Evolutionary conservation across 192 early-diverging fungal species (phyloP).

Genomic region (Piromyces finnis): DNA sequence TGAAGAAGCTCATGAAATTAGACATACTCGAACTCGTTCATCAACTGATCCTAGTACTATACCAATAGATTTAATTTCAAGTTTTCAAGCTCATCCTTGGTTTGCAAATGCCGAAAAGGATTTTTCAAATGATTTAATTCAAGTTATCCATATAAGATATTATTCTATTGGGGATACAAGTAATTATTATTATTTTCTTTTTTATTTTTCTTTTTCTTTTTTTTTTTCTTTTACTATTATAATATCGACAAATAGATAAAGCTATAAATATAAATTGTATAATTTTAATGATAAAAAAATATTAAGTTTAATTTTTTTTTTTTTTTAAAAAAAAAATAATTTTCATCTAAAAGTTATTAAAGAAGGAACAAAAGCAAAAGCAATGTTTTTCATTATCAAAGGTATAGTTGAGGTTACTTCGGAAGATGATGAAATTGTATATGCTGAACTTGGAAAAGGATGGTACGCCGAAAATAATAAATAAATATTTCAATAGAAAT

Average conservation of each 20-base stretch:
- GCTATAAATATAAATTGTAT: not conserved
- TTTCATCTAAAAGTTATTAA: constrained; percentile 16
- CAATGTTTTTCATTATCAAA: constrained; percentile 56
- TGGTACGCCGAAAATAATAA: too few relatives aligned
- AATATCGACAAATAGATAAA: too few relatives aligned
- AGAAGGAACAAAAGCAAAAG: constrained; percentile 39
- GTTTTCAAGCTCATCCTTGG: not conserved
- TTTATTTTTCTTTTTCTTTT: too few relatives aligned
- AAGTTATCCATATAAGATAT: not conserved
- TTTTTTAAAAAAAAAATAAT: too few relatives aligned
- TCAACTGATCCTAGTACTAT: not conserved
- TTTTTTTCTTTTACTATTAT: too few relatives aligned
- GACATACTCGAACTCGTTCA: not conserved
- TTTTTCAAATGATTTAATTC: not conserved
- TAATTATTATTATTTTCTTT: not conserved
- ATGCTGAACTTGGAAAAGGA: not conserved
- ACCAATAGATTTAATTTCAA: not conserved
- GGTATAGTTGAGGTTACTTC: constrained; percentile 46
- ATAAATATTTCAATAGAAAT: too few relatives aligned
- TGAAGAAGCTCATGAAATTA: not conserved
- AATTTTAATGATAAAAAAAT: not conserved
- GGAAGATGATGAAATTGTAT: constrained; percentile 5
- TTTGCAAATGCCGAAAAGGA: not conserved
- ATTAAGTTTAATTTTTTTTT: too few relatives aligned
- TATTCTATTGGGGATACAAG: not conserved